Evolutionary conservation across 2,329 filamentous ascomycete species (phyloP), one percentile per base, ranked within the genome.

Genomic region (Fusarium marasasianum): DNA sequence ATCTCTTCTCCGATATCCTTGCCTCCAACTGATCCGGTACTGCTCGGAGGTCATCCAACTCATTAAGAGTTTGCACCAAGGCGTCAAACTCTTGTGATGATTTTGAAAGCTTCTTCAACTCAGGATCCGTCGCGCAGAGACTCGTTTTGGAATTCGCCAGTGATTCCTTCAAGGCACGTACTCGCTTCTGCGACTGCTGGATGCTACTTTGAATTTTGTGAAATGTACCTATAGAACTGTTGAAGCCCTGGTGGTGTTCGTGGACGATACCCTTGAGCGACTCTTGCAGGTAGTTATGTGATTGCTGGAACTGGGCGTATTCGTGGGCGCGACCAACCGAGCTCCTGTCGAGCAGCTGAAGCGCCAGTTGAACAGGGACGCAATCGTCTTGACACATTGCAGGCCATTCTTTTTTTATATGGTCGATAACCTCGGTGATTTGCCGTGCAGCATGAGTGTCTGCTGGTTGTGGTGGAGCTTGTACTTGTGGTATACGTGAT

Each of bases 181-280:
- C 94, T 69, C 94, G 91, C 78, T 91, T 91, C 83, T 99, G 96
- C 22, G 95, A 98, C 57, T 90, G 87, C 78, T 96, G 93, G 74
- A 99, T 96, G 83, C 94, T 98, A 59, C 92, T 91, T 82, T 99
- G 96, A 71, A 99, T 99, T 83, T 97, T 98, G 86, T 99, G 97
- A 80, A 98, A 99, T 26, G 96, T 98, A 82, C 96, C 96, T 73
- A 99, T 98, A 57, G 96, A 98, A 82, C 94, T 98, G 84, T 98
- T 99, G 88, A 99, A 99, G 53, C 96, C 97, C 82, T 99, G 96
- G 80, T 99, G 96, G 80, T 99, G 96, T 84, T 99, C 96, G 82
- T 99, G 98, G 33, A 99, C 96, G 77, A 99, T 98, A 40, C 92
- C 91, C 83, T 98, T 98, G 65, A 99, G 87, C 15, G 96, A 95